These are phyloP conservation scores for Bryopsis sp. DNA, from an alignment of 139 green algal genomes.

Conservation along the genomic window DNA sequence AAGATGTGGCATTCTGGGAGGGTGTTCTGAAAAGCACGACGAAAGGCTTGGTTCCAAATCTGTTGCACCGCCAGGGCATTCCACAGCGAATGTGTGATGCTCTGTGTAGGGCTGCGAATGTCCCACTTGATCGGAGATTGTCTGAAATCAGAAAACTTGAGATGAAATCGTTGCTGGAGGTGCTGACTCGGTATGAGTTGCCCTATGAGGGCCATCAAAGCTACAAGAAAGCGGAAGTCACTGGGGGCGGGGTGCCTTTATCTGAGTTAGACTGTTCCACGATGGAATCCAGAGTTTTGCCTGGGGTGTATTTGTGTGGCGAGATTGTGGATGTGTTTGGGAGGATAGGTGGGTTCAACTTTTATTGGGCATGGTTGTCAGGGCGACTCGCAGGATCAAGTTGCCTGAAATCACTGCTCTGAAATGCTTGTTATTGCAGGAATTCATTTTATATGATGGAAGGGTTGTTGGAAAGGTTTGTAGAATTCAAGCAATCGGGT, in stretches of 20 bases:
- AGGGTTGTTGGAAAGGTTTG: no score
- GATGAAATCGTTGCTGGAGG: slow-evolving; percentile 38
- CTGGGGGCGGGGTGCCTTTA: slow-evolving; percentile 72
- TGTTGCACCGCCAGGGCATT: slow-evolving; percentile 46
- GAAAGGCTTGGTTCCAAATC: slow-evolving; percentile 28
- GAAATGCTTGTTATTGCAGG: no score
- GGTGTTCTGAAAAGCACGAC: slow-evolving; percentile 11
- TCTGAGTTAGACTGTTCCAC: slow-evolving; percentile 52
- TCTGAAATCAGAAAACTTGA: slow-evolving; percentile 40
- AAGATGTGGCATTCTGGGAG: slow-evolving; percentile 8
- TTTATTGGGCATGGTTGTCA: slow-evolving; percentile 78
- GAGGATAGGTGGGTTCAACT: slow-evolving; percentile 92
- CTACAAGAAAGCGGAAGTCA: slow-evolving; percentile 75
- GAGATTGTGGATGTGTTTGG: slow-evolving; percentile 83
- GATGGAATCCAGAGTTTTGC: slow-evolving; percentile 54
- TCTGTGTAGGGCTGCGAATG: slow-evolving; percentile 42
- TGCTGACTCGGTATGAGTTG: slow-evolving; percentile 50
- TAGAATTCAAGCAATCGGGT: no score
- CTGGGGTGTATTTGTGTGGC: slow-evolving; percentile 66
- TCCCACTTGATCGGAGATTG: slow-evolving; percentile 23
- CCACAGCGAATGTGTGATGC: slow-evolving; percentile 61
- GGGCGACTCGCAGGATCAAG: slow-evolving; percentile 64
- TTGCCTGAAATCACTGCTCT: no score
- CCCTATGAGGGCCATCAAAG: slow-evolving; percentile 46
- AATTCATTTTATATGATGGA: no score